Evolutionary conservation across 257 asterid genomes (phyloP).

Genomic region (Rhazya stricta): DNA sequence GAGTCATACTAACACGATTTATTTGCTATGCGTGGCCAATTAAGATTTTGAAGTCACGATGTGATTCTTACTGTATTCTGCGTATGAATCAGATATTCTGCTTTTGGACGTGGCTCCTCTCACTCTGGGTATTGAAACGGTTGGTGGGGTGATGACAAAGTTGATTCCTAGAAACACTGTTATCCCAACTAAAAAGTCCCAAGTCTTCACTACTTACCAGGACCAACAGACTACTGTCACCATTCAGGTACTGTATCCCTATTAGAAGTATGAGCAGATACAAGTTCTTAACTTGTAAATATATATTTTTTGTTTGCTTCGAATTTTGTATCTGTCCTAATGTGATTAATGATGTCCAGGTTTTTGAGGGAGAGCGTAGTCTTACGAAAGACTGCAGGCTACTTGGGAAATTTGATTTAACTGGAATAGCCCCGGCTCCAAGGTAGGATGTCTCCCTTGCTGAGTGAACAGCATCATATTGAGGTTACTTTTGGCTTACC

Average conservation of each 20-base stretch:
- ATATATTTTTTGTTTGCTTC: neutral
- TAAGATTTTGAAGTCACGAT: neutral
- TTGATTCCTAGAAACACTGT: slow-evolving; percentile 96
- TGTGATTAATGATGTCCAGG: slow-evolving; percentile 27
- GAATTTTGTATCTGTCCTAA: neutral
- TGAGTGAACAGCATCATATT: neutral
- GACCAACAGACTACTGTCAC: slow-evolving; percentile 94
- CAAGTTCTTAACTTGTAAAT: neutral
- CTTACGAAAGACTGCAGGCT: slow-evolving; percentile 74
- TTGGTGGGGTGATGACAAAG: slow-evolving; percentile 99
- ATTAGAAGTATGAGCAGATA: neutral
- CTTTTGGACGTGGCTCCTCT: slow-evolving; percentile 93
- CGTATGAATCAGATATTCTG: slow-evolving; percentile 56
- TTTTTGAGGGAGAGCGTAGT: slow-evolving; percentile 84
- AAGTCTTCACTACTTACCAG: slow-evolving; percentile 95
- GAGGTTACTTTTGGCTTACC: neutral
- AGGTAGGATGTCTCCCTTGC: slow-evolving; percentile 27
- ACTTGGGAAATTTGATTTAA: slow-evolving; percentile 74
- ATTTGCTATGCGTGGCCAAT: neutral
- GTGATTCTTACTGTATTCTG: neutral
- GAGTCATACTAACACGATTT: neutral
- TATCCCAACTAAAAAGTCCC: slow-evolving; percentile 92
- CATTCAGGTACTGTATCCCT: slow-evolving; percentile 53
- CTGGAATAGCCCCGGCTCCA: slow-evolving; percentile 77
- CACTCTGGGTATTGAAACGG: slow-evolving; percentile 96